These are phyloP conservation scores for Cruciata laevipes DNA, from an alignment of 257 asterid genomes.

Conservation along the genomic window DNA sequence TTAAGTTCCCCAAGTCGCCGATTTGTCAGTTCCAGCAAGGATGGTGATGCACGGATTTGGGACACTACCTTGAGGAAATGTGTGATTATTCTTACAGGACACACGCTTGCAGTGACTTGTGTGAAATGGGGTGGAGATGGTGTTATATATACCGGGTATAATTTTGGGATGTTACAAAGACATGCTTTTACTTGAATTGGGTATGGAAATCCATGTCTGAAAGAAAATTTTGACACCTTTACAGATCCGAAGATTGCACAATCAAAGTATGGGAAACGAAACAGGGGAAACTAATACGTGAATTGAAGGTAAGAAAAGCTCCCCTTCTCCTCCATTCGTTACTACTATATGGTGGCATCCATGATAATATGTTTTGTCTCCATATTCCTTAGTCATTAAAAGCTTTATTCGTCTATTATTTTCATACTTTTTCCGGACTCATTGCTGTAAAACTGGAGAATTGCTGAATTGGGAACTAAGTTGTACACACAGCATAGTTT, in stretches of 20 bases:
- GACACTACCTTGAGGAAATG: conserved; percentile 66
- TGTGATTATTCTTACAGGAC: conserved; percentile 72
- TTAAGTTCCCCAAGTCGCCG: conserved; percentile 88
- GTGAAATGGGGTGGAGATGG: conserved; percentile 99
- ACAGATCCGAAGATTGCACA: conserved; percentile 92
- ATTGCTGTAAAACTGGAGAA: neutral
- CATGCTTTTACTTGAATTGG: neutral
- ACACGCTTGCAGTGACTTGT: conserved; percentile 90
- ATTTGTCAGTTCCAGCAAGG: conserved; percentile 92
- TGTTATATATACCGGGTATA: conserved; percentile 84
- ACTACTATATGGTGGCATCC: neutral
- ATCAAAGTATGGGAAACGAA: conserved; percentile 92
- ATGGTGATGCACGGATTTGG: conserved; percentile 99
- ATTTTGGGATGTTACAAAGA: neutral
- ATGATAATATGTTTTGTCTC: too few species aligned
- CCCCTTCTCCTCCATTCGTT: neutral
- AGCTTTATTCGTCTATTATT: neutral
- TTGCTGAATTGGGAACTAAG: neutral
- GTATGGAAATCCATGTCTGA: neutral
- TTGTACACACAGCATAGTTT: neutral
- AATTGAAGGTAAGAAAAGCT: conserved; percentile 54
- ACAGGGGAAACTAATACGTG: conserved; percentile 84
- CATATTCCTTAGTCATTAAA: too few species aligned
- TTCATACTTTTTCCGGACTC: neutral
- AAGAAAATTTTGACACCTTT: conserved; percentile 5